Conservation (phyloP, 164 flowering plant genomes). For the Chloranthus sessilifolius region DNA sequence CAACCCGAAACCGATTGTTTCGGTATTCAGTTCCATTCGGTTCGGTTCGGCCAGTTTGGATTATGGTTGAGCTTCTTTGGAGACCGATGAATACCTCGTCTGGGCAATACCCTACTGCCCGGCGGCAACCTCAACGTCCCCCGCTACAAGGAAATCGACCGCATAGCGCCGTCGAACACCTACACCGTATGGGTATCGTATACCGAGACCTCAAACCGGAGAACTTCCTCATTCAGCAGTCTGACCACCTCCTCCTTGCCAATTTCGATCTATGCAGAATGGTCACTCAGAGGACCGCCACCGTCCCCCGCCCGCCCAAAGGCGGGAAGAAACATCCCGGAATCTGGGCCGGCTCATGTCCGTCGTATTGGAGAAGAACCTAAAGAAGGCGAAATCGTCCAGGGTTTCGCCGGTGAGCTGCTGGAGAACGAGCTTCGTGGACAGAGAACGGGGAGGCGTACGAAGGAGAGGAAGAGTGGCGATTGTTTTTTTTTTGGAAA, state of each 20-base stretch:
- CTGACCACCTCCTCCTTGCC: slow-evolving; percentile 71
- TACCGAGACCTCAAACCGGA: slow-evolving; percentile 87
- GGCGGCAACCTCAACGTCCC: slow-evolving; percentile 90
- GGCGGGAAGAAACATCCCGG: slow-evolving; percentile 13
- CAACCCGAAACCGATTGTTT: too few species aligned
- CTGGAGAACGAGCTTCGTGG: slow-evolving; percentile 16
- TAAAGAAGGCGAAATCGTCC: slow-evolving; percentile 64
- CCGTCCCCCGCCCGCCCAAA: slow-evolving; percentile 1
- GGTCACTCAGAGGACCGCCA: slow-evolving; percentile 10
- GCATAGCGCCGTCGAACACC: slow-evolving; percentile 57
- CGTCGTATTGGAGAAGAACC: slow-evolving; percentile 29
- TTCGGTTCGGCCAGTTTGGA: too few species aligned
- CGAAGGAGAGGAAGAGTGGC: too few species aligned
- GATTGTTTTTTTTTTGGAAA: too few species aligned
- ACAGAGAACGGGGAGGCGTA: slow-evolving; percentile 27
- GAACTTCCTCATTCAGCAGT: slow-evolving; percentile 58
- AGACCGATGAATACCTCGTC: slow-evolving; percentile 47
- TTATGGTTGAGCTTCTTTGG: slow-evolving; percentile 44
- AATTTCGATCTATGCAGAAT: slow-evolving; percentile 68
- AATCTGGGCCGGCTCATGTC: slow-evolving; percentile 35
- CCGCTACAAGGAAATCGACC: slow-evolving; percentile 62
- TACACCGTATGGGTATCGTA: slow-evolving; percentile 59
- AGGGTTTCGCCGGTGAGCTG: slow-evolving; percentile 72
- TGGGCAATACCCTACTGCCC: slow-evolving; percentile 90
- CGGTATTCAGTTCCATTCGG: too few species aligned